Percentiles rank a stretch among this genome's conserved stretches.
phyloP scores from a whole-genome alignment of 1,139 yeast species.

The Suhomyces kunorum region DNA sequence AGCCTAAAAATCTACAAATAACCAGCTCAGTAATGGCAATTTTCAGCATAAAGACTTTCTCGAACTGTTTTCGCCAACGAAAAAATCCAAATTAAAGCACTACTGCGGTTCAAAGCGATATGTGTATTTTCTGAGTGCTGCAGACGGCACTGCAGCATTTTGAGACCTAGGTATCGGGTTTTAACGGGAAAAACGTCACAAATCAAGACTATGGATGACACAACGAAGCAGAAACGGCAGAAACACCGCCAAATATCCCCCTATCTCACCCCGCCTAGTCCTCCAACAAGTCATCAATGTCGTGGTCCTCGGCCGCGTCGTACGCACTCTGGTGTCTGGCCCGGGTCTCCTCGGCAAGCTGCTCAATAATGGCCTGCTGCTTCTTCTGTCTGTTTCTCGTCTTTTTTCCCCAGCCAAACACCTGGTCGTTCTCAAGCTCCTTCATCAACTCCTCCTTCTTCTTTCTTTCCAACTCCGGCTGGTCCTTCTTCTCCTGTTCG shows the following conservation, averaged over 20 bases:
- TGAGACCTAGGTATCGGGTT: no score
- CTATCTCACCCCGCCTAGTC: no score
- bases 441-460: slow-evolving; percentile 32
- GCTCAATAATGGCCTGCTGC: slow-evolving; percentile 55
- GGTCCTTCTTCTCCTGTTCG: slow-evolving; percentile 41
- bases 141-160: no score
- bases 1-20: no score
- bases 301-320: slow-evolving; percentile 64
- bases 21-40: no score
- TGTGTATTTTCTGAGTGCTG: no score
- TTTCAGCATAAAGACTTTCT: no score
- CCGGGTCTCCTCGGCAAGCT: slow-evolving; percentile 46
- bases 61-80: no score
- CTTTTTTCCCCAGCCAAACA: slow-evolving; percentile 79
- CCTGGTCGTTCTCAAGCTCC: slow-evolving; percentile 41
- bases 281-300: slow-evolving; percentile 64
- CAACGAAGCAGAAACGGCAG: background rate
- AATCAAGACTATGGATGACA: background rate
- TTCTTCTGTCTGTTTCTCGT: slow-evolving; percentile 60
- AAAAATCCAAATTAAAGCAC: no score
- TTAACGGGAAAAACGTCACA: no score
- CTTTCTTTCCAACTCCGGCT: slow-evolving; percentile 34
- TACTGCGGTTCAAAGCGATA: no score
- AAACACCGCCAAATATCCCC: no score
- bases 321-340: slow-evolving; percentile 45